Conservation (phyloP, 345 rosid genomes). For the Eutrema heterophyllum region DNA sequence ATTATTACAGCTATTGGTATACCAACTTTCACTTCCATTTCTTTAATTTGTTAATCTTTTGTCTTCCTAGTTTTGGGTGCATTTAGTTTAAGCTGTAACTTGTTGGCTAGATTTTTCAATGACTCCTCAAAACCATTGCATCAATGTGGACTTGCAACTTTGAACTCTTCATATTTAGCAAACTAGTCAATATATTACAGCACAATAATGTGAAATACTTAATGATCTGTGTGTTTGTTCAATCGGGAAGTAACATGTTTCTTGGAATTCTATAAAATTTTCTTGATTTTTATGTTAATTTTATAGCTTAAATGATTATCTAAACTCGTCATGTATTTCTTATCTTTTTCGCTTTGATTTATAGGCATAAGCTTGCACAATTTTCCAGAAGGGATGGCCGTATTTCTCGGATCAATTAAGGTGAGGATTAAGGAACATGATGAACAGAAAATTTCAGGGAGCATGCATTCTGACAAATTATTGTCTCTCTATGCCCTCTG, state of each 20-base stretch:
- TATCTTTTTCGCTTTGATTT: constrained; percentile 17
- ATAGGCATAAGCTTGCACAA: constrained; percentile 99
- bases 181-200: not conserved
- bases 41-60: not conserved
- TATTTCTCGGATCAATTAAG: constrained; percentile 96
- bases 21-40: constrained; percentile 10
- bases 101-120: constrained; percentile 5
- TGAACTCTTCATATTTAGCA: not conserved
- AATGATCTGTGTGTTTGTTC: not conserved
- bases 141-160: not conserved
- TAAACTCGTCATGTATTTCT: not conserved
- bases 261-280: not conserved
- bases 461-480: not conserved
- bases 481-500: not conserved
- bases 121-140: constrained; percentile 6
- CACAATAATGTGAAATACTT: not conserved
- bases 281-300: not conserved
- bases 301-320: not conserved
- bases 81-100: not conserved
- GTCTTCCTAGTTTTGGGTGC: not conserved
- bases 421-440: constrained; percentile 32
- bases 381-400: constrained; percentile 99
- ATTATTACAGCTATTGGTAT: constrained; percentile 90
- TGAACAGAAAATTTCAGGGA: not conserved
- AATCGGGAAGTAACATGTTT: not conserved